Evolutionary conservation across 208 protist species (phyloP).

Genomic region (Trypanosoma vivax): DNA sequence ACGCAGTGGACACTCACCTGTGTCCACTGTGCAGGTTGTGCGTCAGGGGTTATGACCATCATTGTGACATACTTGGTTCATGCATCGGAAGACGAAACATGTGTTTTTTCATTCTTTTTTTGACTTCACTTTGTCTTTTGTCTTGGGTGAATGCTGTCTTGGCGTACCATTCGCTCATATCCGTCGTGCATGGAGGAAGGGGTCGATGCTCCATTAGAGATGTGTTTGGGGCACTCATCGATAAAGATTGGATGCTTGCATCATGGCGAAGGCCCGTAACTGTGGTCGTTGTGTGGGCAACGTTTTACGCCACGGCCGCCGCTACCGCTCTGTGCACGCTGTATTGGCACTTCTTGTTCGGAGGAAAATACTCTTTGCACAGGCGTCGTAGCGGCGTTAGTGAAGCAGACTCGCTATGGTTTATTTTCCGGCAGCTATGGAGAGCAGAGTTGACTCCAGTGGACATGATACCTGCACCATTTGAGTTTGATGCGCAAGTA

Average conservation of each 20-base stretch:
- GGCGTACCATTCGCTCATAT: neutral
- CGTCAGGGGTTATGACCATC: constrained; percentile 77
- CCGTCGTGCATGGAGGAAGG: neutral
- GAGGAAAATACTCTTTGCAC: constrained; percentile 21
- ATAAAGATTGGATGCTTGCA: constrained; percentile 5
- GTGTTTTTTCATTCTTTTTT: constrained; percentile 65
- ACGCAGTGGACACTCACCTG: constrained; percentile 17
- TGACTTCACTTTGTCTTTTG: constrained; percentile 4
- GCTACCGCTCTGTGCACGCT: neutral
- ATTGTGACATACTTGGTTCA: constrained; percentile 59
- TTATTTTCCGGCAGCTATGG: constrained; percentile 15
- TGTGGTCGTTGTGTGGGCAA: neutral
- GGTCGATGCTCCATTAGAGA: neutral
- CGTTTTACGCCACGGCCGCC: constrained; percentile 2
- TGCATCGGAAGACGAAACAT: constrained; percentile 74
- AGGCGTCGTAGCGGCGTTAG: constrained; percentile 17
- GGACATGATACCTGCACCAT: no score
- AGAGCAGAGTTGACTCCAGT: neutral
- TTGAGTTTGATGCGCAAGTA: no score
- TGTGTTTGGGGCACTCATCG: neutral
- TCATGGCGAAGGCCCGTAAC: neutral
- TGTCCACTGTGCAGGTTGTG: constrained; percentile 42
- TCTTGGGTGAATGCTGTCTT: neutral
- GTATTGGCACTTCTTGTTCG: constrained; percentile 7
- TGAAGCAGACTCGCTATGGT: constrained; percentile 1